Evolutionary conservation across 2,329 filamentous ascomycete species (phyloP), one percentile per base, ranked within the genome.

Genomic region (Fusarium sp.): DNA sequence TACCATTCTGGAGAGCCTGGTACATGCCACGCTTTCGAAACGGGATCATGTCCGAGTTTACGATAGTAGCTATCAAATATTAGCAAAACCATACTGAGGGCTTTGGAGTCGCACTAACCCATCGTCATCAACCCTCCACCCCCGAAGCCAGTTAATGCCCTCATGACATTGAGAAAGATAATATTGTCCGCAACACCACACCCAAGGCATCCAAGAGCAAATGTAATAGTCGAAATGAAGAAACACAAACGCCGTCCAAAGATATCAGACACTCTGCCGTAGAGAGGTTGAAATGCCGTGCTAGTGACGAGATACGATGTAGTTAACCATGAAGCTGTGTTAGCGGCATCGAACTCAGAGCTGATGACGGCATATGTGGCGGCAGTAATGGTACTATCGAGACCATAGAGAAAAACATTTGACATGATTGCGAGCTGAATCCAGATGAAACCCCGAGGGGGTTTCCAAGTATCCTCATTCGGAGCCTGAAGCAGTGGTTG

Each of bases 351-450:
- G 76, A 93, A 93, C 72, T 92, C 88, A n/a, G 91, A 93, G 48
- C 90, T 91, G 70, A 93, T 93, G 57, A 92, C 88, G 5, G 90
- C 90, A 76, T 94, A 92, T 3, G 89, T 92, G 4, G 91, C 89
- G 0, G 91, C 91, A 77, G 92, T 94, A 60, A 94, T 85, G 1
- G 92, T 94, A 6, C 89, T 88, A 77, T 94, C 92, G 72, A 93
- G 93, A 5, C 88, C 89, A 30, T 87, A 87, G 12, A 91, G 83
- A 64, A 91, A 91, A 10, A 91, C 88, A 67, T 91, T 91, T 45
- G 86, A 84, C 82, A 90, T 89, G 73, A 91, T 89, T 33, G 89
- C 87, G 11, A 88, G 77, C 79, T 90, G 83, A 53, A 90, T 88
- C 85, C 85, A 87, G 40, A 84, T 17, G 68, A 90, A 89, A n/a